Conservation (phyloP, 2,329 filamentous ascomycete genomes). For the Colletotrichum limetticola region DNA sequence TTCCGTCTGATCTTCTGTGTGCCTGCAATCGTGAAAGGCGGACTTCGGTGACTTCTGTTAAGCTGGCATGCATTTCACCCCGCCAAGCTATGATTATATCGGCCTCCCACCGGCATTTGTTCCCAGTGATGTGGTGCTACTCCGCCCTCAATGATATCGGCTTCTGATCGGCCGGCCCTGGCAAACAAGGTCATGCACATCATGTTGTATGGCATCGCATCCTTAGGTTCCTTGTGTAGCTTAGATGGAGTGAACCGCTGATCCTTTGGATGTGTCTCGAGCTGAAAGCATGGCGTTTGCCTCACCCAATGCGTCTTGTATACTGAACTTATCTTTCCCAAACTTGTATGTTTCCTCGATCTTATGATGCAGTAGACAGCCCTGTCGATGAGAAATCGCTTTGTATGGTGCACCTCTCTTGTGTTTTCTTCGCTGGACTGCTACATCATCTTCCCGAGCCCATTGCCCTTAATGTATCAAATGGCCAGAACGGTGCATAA, state of each 20-base stretch:
- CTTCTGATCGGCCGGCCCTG: not conserved
- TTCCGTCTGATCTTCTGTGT: not conserved
- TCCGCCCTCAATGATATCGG: not conserved
- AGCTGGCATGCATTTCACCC: not conserved
- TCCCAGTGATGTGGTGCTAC: not conserved
- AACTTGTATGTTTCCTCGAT: no score
- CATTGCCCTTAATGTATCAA: no score
- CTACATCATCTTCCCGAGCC: no score
- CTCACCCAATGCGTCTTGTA: no score
- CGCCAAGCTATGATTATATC: not conserved
- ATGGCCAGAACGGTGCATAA: no score
- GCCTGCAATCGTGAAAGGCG: not conserved
- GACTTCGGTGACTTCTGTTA: not conserved
- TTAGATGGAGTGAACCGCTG: no score
- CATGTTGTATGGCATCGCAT: not conserved
- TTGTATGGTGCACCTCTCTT: no score
- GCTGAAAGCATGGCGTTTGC: not conserved
- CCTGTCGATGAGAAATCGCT: no score
- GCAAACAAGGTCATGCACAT: not conserved
- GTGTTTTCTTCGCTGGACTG: no score
- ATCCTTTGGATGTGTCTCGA: no score
- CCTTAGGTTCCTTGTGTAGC: not conserved
- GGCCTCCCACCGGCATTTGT: not conserved
- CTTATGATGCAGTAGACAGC: no score
- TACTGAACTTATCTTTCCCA: no score